A percentile compares a stretch with the other conserved stretches of the same genome.
Evolutionary conservation across 441 rosid genomes (phyloP).

Genomic region (Capsella rubella): DNA sequence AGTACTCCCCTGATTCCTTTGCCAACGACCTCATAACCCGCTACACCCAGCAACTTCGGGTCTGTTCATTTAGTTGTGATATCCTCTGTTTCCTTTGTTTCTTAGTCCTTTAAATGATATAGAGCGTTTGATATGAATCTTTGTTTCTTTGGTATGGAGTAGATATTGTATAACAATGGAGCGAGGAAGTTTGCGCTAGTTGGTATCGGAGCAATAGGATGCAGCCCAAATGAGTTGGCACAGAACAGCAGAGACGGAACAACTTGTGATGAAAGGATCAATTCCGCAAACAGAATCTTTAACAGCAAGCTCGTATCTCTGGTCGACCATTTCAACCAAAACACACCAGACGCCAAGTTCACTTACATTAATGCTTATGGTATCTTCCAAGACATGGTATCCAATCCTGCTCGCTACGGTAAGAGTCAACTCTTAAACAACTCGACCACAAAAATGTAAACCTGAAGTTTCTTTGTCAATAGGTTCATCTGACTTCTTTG

Average conservation of each 20-base stretch:
- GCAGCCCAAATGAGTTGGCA: conserved; percentile 81
- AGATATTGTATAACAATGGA: conserved; percentile 72
- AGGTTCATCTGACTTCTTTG: background rate
- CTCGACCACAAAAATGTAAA: background rate
- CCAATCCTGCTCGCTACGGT: conserved; percentile 65
- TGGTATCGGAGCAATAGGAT: conserved; percentile 83
- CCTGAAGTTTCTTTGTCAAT: background rate
- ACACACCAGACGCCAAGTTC: conserved; percentile 63
- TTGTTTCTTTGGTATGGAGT: conserved; percentile 1
- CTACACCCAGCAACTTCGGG: conserved; percentile 52
- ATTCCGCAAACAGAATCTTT: conserved; percentile 75
- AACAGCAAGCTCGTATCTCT: conserved; percentile 72
- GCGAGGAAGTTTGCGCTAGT: conserved; percentile 79
- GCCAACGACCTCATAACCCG: conserved; percentile 52
- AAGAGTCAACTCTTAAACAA: conserved; percentile 14
- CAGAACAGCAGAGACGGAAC: conserved; percentile 72
- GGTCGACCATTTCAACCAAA: conserved; percentile 66
- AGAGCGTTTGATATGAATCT: background rate
- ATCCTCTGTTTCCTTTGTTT: conserved; percentile 20
- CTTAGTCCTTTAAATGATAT: background rate
- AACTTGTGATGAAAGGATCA: conserved; percentile 76
- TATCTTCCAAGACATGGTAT: conserved; percentile 73
- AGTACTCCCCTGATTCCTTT: conserved; percentile 45
- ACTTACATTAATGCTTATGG: conserved; percentile 77
- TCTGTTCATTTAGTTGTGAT: conserved; percentile 2